A percentile compares a stretch with the other conserved stretches of the same genome.
Conservation (phyloP, 2,329 filamentous ascomycete species). For the Eutypa lata region DNA sequence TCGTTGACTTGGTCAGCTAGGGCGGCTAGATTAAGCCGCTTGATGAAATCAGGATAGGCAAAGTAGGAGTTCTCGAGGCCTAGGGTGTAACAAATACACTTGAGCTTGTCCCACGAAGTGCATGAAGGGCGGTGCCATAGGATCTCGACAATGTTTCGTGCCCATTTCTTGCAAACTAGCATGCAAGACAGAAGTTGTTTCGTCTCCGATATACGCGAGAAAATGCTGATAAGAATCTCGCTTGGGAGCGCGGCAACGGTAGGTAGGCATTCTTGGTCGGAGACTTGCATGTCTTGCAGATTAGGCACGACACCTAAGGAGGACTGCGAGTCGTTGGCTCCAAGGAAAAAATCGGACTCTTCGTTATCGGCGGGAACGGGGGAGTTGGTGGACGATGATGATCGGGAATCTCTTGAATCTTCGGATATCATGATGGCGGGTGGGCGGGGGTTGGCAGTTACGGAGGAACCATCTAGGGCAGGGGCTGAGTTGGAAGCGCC, state of each 20-base stretch:
- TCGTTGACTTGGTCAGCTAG: constrained; percentile 77
- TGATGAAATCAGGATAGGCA: constrained; percentile 84
- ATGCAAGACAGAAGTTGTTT: constrained; percentile 82
- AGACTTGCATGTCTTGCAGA: constrained; percentile 69
- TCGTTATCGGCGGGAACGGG: constrained; percentile 76
- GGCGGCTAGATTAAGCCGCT: constrained; percentile 83
- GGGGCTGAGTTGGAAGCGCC: constrained; percentile 1
- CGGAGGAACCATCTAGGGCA: constrained; percentile 6
- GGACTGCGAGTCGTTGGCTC: constrained; percentile 87
- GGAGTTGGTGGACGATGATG: constrained; percentile 70
- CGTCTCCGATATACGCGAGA: constrained; percentile 75
- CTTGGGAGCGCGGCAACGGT: constrained; percentile 84
- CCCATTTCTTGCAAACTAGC: constrained; percentile 93
- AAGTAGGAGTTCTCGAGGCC: constrained; percentile 74
- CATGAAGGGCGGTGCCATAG: constrained; percentile 94
- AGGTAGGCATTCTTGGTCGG: constrained; percentile 64
- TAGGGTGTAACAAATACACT: constrained; percentile 77
- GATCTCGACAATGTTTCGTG: constrained; percentile 84
- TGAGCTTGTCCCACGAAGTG: constrained; percentile 78
- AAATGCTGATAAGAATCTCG: constrained; percentile 91
- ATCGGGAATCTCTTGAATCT: constrained; percentile 50
- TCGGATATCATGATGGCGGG: constrained; percentile 26
- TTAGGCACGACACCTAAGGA: constrained; percentile 75
- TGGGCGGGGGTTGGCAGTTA: constrained; percentile 1
- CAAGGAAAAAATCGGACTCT: constrained; percentile 90